phyloP scores from a whole-genome alignment of 108 stramenopile genomes.

The Cyclotella distinguenda region DNA sequence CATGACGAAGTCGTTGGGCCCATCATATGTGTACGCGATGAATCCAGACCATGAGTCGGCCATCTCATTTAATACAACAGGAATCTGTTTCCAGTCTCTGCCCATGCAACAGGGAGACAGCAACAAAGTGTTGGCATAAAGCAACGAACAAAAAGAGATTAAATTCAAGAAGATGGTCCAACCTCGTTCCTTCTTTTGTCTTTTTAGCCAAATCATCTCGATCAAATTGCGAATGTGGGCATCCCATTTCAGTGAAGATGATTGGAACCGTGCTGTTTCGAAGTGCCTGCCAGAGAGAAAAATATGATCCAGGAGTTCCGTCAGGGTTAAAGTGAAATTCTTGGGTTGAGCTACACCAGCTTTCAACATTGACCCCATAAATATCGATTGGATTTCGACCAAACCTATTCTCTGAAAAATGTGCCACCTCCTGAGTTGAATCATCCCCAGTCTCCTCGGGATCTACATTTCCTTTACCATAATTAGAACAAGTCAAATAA shows the following conservation, averaged over 20 bases:
- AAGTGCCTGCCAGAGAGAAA: constrained; percentile 42
- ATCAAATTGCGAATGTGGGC: constrained; percentile 56
- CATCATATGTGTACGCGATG: constrained; percentile 66
- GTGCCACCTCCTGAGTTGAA: constrained; percentile 1
- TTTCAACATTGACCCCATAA: constrained; percentile 65
- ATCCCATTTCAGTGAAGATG: constrained; percentile 70
- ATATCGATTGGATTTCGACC: constrained; percentile 34
- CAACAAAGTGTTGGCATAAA: not conserved
- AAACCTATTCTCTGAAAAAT: constrained; percentile 28
- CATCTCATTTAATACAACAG: constrained; percentile 49
- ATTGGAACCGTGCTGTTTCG: constrained; percentile 42
- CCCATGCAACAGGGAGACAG: not conserved
- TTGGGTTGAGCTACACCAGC: constrained; percentile 62
- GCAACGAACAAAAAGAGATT: not conserved
- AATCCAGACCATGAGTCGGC: constrained; percentile 56
- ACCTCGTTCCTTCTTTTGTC: constrained; percentile 27
- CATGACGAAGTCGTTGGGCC: constrained; percentile 51
- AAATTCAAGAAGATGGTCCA: not conserved
- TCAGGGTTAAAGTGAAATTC: constrained; percentile 50
- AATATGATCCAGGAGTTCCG: constrained; percentile 51
- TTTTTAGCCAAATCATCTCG: constrained; percentile 43
- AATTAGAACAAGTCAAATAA: constrained; percentile 49
- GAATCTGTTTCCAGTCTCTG: constrained; percentile 57
- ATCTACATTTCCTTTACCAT: constrained; percentile 9
- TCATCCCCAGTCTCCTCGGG: constrained; percentile 8